phyloP scores from a whole-genome alignment of 306 rosid species.

The Acacia melanoxylon region DNA sequence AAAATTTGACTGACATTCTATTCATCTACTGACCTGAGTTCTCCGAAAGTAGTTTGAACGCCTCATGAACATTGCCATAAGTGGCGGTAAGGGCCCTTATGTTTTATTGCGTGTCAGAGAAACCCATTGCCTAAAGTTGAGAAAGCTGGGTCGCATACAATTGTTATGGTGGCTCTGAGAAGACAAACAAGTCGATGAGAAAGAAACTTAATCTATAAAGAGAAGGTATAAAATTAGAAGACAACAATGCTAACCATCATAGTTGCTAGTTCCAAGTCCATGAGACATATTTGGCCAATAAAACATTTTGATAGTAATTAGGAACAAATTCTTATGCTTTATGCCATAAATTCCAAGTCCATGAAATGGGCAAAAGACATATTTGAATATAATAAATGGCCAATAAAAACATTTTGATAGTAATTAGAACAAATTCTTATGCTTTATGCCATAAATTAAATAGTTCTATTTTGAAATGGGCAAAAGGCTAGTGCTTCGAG shows the following conservation, averaged over 20 bases:
- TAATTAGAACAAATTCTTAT: not conserved
- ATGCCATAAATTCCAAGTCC: too few relatives aligned
- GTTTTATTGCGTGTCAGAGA: slow-evolving; percentile 63
- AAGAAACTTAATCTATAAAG: not conserved
- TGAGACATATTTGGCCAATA: not conserved
- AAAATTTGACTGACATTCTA: not conserved
- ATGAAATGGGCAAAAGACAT: too few relatives aligned
- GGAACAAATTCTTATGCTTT: too few relatives aligned
- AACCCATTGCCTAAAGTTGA: slow-evolving; percentile 73
- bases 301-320: slow-evolving; percentile 12
- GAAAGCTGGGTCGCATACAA: slow-evolving; percentile 56
- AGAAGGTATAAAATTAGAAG: not conserved
- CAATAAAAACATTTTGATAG: too few relatives aligned
- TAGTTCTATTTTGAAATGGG: not conserved
- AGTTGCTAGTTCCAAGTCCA: slow-evolving; percentile 30
- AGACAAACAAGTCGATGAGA: slow-evolving; percentile 4
- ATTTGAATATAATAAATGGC: too few relatives aligned
- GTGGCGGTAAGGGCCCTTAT: slow-evolving; percentile 60
- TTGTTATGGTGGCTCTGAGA: slow-evolving; percentile 61
- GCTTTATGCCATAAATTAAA: slow-evolving; percentile 14
- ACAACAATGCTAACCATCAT: slow-evolving; percentile 52
- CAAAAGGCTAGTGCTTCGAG: not conserved
- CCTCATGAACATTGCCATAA: slow-evolving; percentile 64
- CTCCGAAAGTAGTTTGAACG: slow-evolving; percentile 52
- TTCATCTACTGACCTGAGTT: slow-evolving; percentile 43